phyloP scores from a whole-genome alignment of 768 basidiomycete species.

The Grammothele lineata region DNA sequence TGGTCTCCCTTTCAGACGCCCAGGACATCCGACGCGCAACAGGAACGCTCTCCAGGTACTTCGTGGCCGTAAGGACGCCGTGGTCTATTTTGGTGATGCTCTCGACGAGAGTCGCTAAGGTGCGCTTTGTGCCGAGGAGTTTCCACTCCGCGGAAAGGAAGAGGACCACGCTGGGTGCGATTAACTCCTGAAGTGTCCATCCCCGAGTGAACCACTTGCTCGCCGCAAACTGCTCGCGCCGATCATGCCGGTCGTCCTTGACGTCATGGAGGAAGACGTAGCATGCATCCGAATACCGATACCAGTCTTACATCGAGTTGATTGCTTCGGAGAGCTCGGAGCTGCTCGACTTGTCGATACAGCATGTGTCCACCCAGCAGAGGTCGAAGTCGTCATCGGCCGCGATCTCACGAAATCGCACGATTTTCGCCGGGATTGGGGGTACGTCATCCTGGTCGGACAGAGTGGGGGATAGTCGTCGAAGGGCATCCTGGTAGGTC shows the following conservation, averaged over 20 bases:
- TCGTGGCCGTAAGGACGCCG: background rate
- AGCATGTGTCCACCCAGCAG: slow-evolving; percentile 6
- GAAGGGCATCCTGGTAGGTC: slow-evolving; percentile 1
- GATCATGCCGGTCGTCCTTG: background rate
- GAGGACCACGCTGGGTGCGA: slow-evolving; percentile 4
- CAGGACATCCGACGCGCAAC: slow-evolving; percentile 13
- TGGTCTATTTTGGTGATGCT: slow-evolving; percentile 2
- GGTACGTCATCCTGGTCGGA: background rate
- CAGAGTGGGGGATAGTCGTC: background rate
- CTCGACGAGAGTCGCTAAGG: slow-evolving; percentile 2
- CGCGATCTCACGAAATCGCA: slow-evolving; percentile 6
- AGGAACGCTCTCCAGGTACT: background rate
- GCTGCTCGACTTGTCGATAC: slow-evolving; percentile 12
- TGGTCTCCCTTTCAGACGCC: slow-evolving; percentile 7
- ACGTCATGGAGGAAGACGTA: slow-evolving; percentile 12
- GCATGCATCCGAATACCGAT: slow-evolving; percentile 4
- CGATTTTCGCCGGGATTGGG: slow-evolving; percentile 2
- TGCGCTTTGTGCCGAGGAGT: slow-evolving; percentile 7
- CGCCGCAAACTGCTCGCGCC: background rate
- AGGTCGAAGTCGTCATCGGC: slow-evolving; percentile 1
- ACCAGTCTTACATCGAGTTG: slow-evolving; percentile 14
- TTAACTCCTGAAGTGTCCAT: slow-evolving; percentile 14
- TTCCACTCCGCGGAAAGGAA: slow-evolving; percentile 8
- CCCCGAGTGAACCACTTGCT: slow-evolving; percentile 8
- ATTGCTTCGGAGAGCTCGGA: slow-evolving; percentile 11